A percentile compares a stretch with the other conserved stretches of the same genome.
Conservation (phyloP, 208 protist species). For the Jaenimonas drosophilae region DNA sequence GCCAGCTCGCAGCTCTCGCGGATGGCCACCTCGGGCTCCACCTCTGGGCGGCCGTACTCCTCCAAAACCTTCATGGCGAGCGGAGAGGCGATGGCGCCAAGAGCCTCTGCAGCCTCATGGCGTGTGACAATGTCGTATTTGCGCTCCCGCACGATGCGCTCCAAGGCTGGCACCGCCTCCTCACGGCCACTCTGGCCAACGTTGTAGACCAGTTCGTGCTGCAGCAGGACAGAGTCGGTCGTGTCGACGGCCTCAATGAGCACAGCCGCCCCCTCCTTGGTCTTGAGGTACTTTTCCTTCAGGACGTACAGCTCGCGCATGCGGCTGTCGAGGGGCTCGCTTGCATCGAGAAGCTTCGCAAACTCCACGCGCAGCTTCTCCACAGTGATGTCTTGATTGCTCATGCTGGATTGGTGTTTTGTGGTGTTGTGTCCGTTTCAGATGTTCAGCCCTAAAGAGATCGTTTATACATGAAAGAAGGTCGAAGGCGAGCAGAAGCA, state of each 20-base stretch:
- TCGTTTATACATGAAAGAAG: too few relatives aligned
- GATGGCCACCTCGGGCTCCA: constrained; percentile 61
- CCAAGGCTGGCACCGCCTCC: constrained; percentile 71
- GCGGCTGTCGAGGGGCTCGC: constrained; percentile 70
- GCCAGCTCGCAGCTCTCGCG: constrained; percentile 94
- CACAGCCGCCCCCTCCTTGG: constrained; percentile 29
- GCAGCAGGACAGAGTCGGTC: constrained; percentile 91
- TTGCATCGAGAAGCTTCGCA: constrained; percentile 54
- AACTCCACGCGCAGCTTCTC: constrained; percentile 47
- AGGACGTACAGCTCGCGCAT: constrained; percentile 84
- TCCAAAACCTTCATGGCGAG: constrained; percentile 33
- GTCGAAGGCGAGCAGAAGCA: neutral
- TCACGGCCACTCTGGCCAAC: constrained; percentile 92
- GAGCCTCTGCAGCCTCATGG: constrained; percentile 94
- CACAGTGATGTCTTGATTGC: constrained; percentile 11
- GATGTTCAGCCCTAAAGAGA: too few relatives aligned
- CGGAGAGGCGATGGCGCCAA: constrained; percentile 78
- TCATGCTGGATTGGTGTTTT: constrained; percentile 7
- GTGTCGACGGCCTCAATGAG: constrained; percentile 67
- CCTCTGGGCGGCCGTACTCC: constrained; percentile 25
- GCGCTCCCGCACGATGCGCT: constrained; percentile 39
- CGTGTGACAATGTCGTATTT: constrained; percentile 92
- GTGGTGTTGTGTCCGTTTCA: too few relatives aligned
- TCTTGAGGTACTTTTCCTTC: constrained; percentile 66
- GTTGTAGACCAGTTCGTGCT: constrained; percentile 97